Evolutionary conservation across 805 yeast species (phyloP).

Genomic region (Starmerella floricola): DNA sequence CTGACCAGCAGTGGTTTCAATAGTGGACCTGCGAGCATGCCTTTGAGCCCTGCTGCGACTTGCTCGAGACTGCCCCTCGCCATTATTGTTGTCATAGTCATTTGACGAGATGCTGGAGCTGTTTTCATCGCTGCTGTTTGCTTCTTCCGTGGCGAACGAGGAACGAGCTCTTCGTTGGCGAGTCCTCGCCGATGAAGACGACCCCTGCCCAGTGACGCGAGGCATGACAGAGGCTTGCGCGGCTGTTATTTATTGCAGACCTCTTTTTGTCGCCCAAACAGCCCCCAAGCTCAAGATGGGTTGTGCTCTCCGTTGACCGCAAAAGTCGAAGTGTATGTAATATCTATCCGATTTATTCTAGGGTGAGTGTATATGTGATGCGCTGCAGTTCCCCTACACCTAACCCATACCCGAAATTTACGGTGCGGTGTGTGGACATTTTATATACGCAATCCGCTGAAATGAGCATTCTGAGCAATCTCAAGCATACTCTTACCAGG

Average conservation of each 20-base stretch:
- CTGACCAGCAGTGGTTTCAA: not conserved
- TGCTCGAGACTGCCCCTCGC: not conserved
- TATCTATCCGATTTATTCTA: constrained; percentile 1
- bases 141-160: not conserved
- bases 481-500: too few species aligned
- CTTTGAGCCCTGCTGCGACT: not conserved
- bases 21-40: not conserved
- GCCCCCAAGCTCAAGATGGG: not conserved
- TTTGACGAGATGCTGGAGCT: not conserved
- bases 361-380: constrained; percentile 4
- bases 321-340: constrained; percentile 5
- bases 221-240: constrained; percentile 4
- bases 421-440: too few species aligned
- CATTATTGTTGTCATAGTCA: not conserved
- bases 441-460: too few species aligned
- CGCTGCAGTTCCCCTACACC: constrained; percentile 4
- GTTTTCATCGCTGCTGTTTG: not conserved
- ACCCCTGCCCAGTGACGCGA: constrained; percentile 18
- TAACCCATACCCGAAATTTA: not conserved
- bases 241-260: not conserved
- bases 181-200: constrained; percentile 3
- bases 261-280: not conserved
- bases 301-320: not conserved
- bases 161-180: constrained; percentile 1
- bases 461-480: too few species aligned